Evolutionary conservation across 495 filamentous ascomycete species (phyloP), one percentile per base, ranked within the genome.

Genomic region (Penicillium longicatenatum): DNA sequence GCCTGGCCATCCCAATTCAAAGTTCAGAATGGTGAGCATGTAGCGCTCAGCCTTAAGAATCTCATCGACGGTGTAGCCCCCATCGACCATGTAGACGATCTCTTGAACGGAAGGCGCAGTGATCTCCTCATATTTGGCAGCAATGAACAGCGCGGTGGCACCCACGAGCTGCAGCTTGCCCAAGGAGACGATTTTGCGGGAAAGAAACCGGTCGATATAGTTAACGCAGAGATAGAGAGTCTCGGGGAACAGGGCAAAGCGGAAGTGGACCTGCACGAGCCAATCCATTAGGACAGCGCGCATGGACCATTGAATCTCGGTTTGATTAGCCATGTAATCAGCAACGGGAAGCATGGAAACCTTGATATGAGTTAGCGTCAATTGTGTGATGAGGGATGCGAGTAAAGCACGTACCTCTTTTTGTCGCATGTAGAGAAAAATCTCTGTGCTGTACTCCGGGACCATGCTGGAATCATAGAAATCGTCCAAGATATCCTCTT

Each of bases 241-340:
- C 78, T 98, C 95, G 7, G 94, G 94, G 2, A 97, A 85, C 12
- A 98, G 82, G 21, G 81, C 81, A 77, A 98, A 98, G 44, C 95
- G 91, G 62, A 86, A 82, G 67, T 98, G 94, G 20, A 98, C 94
- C 69, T 98, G 93, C 42, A 97, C 87, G 10, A 98, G 81, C 94
- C 94, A 98, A 70, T 98, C 95, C 87, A 98, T 96, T 52, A 98
- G 85, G 44, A 98, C 91, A 10, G 93, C 86, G 45, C 94, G 91
- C 93, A 97, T 97, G 0, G 93, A 96, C 95, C 95, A 98, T 70
- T 96, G 91, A 54, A 98, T 93, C 71, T 98, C 93, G n/a, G 87
- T 85, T 70, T 98, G 94, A 51, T 89, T 86, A 49, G 96, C 91
- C 95, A 98, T 98, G 77, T 98, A 98, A 64, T 93, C 84, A 3